Evolutionary conservation across 2,329 filamentous ascomycete genomes (phyloP).

Genomic region (Scedosporium dehoogii): DNA sequence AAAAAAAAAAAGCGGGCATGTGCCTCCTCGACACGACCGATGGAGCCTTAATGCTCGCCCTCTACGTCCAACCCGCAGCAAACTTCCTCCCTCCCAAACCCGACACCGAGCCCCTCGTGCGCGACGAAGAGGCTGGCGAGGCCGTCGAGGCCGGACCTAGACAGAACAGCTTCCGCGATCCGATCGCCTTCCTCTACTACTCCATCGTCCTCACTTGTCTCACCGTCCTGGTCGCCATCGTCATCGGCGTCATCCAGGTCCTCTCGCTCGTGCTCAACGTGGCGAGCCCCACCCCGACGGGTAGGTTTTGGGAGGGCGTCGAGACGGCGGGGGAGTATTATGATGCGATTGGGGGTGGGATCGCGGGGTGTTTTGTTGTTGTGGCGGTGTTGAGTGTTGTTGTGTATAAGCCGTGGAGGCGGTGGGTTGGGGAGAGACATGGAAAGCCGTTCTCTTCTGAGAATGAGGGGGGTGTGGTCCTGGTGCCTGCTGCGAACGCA

Average conservation of each 20-base stretch:
- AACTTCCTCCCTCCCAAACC: constrained; percentile 24
- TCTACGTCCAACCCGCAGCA: constrained; percentile 76
- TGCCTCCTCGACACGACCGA: constrained; percentile 88
- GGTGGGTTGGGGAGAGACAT: background rate
- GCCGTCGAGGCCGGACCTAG: background rate
- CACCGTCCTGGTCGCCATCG: constrained; percentile 72
- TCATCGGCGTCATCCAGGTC: constrained; percentile 80
- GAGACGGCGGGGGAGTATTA: background rate
- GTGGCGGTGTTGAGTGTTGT: background rate
- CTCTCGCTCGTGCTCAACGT: constrained; percentile 71
- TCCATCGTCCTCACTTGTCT: constrained; percentile 77
- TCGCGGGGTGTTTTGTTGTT: background rate
- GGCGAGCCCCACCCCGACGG: background rate
- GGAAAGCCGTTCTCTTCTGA: background rate
- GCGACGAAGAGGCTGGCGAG: background rate
- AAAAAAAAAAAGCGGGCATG: constrained; percentile 63
- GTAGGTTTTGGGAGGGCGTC: background rate
- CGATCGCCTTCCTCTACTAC: constrained; percentile 88
- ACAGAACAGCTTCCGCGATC: constrained; percentile 41
- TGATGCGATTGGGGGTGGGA: background rate
- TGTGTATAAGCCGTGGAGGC: background rate
- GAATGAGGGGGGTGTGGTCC: background rate
- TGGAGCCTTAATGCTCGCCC: constrained; percentile 86
- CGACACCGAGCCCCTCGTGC: background rate
- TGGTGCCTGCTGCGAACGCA: background rate